phyloP scores from a whole-genome alignment of 768 basidiomycete genomes.

The Russula emetica region DNA sequence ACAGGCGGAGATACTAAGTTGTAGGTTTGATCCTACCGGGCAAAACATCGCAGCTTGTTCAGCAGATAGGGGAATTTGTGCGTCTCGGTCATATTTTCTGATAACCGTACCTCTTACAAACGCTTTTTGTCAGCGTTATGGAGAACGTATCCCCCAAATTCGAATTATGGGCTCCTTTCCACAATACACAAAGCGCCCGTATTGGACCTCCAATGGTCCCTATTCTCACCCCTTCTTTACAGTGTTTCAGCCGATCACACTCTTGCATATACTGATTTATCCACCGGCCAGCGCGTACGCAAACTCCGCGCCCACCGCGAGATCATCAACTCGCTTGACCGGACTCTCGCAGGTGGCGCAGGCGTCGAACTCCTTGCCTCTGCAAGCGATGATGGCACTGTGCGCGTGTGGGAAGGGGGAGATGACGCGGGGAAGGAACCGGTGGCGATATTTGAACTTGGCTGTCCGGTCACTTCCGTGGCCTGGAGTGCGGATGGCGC shows the following conservation, averaged over 20 bases:
- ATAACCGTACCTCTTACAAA: conserved; percentile 5
- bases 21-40: conserved; percentile 91
- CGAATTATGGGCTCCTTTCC: conserved; percentile 84
- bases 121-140: conserved; percentile 58
- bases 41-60: conserved; percentile 92
- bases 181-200: conserved; percentile 87
- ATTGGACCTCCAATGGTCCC: conserved; percentile 87
- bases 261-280: conserved; percentile 69
- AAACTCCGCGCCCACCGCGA: conserved; percentile 87
- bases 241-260: conserved; percentile 90
- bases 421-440: conserved; percentile 68
- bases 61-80: conserved; percentile 85
- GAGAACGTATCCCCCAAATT: conserved; percentile 89
- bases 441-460: conserved; percentile 76
- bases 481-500: conserved; percentile 91
- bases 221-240: conserved; percentile 67
- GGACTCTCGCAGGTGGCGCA: conserved; percentile 77
- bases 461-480: conserved; percentile 88
- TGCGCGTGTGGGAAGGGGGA: conserved; percentile 87
- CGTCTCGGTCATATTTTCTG: conserved; percentile 36
- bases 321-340: conserved; percentile 85
- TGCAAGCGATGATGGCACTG: conserved; percentile 88
- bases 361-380: conserved; percentile 84
- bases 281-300: conserved; percentile 75
- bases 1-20: conserved; percentile 82